A percentile compares a stretch with the other conserved stretches of the same genome.
phyloP scores from a whole-genome alignment of 2,329 filamentous ascomycete genomes.

The Colletotrichum sp. region DNA sequence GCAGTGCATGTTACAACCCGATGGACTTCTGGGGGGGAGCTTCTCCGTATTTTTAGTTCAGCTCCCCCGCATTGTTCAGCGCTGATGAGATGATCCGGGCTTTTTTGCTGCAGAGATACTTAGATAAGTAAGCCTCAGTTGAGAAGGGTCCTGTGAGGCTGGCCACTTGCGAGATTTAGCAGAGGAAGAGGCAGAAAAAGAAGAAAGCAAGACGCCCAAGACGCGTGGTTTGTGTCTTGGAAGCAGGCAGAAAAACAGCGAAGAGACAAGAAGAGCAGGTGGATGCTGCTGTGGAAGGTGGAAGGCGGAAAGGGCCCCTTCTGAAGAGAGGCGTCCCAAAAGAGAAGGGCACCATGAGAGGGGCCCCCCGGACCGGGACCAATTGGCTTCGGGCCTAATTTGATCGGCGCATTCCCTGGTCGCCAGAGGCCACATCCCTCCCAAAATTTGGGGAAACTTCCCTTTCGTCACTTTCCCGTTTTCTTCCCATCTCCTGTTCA shows the following conservation, averaged over 20 bases:
- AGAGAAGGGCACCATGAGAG: neutral
- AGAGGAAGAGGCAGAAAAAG: neutral
- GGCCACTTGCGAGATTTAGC: accelerated
- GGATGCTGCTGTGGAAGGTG: neutral
- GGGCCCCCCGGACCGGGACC: neutral
- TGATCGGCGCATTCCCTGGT: slow-evolving; percentile 7
- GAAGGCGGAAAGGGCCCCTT: neutral
- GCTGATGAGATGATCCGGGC: neutral
- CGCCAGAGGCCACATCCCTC: slow-evolving; percentile 14
- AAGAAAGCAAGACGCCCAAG: neutral
- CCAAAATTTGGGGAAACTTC: slow-evolving; percentile 11
- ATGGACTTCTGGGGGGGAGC: neutral
- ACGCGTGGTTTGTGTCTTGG: neutral
- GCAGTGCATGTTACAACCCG: neutral
- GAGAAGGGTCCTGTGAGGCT: neutral
- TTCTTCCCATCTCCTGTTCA: neutral
- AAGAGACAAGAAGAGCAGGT: neutral
- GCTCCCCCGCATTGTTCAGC: slow-evolving; percentile 15
- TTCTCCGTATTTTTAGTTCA: neutral
- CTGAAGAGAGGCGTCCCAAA: slow-evolving; percentile 3
- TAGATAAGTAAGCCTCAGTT: neutral
- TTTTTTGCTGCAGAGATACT: neutral
- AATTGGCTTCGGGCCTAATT: neutral
- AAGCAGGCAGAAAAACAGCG: neutral
- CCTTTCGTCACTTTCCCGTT: neutral